Evolutionary conservation across 1,284 basidiomycete species (phyloP), one percentile per base, ranked within the genome.

Genomic region (Trametes polyzona): DNA sequence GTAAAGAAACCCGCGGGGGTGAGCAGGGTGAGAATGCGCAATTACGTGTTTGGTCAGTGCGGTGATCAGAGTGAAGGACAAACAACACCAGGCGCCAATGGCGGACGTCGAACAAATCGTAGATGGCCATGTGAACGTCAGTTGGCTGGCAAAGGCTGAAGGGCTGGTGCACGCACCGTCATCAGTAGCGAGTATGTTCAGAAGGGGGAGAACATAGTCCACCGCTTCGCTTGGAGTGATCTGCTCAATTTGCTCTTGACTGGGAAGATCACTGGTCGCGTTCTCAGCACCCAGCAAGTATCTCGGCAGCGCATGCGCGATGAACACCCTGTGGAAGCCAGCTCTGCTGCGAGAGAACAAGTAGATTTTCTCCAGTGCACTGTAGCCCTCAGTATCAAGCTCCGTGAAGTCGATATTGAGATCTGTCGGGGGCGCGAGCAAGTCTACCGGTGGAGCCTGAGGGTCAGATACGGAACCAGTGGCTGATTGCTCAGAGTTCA

Each of bases 201-300:
- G 83, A 17, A 98, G 81, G 1, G 96, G 96, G 12, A 98, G 78
- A 47, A 99, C 93, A 71, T 97, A 99, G 72, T 96, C 93, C 65
- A 95, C 89, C 2, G 94, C 95, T 66, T 98, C 96, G 61, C 85
- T 84, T 2, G 96, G 89, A 26, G 90, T 83, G 48, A 96, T 88
- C 47, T 88, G 84, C 50, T 84, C 78, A 21, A 59, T 58, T 26
- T 62, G 53, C 43, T 66, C 64, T 33, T 53, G 55, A 47, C 58
- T 64, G 11, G 61, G 52, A 17, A 59, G 51, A 14, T 94, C 81
- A 69, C 90, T 86, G 4, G 84, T 80, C 17, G 57, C 41, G 26
- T 49, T 60, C 32, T 66, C 66, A 37, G 64, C 55, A n/a, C 61
- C 60, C 9, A 64, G 35, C 42, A 68, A 49, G 55, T 67, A 70